Percentiles rank a stretch among this genome's conserved stretches.
These are phyloP conservation scores for Leishmania arabica DNA, from an alignment of 208 protist genomes.

Conservation along the genomic window DNA sequence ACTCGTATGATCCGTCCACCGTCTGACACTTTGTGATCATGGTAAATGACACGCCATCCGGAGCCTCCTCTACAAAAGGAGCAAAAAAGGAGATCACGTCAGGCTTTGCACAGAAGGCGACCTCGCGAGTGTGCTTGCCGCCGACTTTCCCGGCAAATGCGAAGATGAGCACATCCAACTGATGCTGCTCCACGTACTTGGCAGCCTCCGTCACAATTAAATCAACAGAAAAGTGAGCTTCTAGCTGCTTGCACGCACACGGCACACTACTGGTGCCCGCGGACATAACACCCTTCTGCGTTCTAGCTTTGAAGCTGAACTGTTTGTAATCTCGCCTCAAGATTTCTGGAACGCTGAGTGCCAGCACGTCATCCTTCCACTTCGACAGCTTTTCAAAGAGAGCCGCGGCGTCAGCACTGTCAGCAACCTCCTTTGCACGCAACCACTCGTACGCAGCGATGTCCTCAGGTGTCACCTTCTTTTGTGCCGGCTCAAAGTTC, in stretches of 20 bases:
- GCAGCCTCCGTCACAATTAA: slow-evolving; percentile 35
- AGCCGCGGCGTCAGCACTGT: slow-evolving; percentile 12
- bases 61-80: slow-evolving; percentile 38
- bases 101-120: slow-evolving; percentile 49
- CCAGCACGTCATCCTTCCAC: slow-evolving; percentile 82
- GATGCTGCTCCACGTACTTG: slow-evolving; percentile 40
- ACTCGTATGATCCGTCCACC: slow-evolving; percentile 26
- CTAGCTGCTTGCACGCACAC: slow-evolving; percentile 61
- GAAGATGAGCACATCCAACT: slow-evolving; percentile 65
- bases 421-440: slow-evolving; percentile 9
- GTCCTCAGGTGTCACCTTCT: slow-evolving; percentile 80
- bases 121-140: slow-evolving; percentile 59
- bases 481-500: slow-evolving; percentile 77
- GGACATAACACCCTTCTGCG: slow-evolving; percentile 16
- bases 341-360: slow-evolving; percentile 69
- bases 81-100: slow-evolving; percentile 38
- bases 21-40: slow-evolving; percentile 19
- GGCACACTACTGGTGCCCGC: slow-evolving; percentile 81
- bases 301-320: slow-evolving; percentile 49
- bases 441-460: slow-evolving; percentile 59
- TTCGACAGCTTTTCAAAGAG: slow-evolving; percentile 57
- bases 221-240: slow-evolving; percentile 29
- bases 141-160: slow-evolving; percentile 62
- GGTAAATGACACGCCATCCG: slow-evolving; percentile 40
- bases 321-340: slow-evolving; percentile 83